phyloP scores from a whole-genome alignment of 345 rosid species.

The Aquilaria malaccensis region DNA sequence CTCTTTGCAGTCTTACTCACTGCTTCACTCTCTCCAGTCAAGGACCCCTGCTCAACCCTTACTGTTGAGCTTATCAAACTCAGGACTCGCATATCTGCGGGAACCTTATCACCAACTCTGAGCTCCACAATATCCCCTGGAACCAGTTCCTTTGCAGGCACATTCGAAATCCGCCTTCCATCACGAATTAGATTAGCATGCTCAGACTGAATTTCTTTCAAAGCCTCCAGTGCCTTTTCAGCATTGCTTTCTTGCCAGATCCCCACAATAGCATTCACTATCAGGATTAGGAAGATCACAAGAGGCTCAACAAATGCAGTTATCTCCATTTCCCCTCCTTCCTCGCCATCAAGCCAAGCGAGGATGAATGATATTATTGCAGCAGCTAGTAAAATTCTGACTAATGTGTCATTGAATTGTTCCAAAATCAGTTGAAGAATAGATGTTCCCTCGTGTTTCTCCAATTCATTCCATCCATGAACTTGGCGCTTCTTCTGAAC shows the following conservation, averaged over 20 bases:
- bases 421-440: constrained; percentile 61
- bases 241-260: constrained; percentile 94
- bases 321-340: constrained; percentile 86
- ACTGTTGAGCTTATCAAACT: constrained; percentile 67
- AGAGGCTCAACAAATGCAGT: constrained; percentile 93
- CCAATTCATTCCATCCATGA: constrained; percentile 72
- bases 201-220: constrained; percentile 87
- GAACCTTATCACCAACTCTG: constrained; percentile 83
- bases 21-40: constrained; percentile 94
- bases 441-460: constrained; percentile 68
- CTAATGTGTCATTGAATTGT: constrained; percentile 79
- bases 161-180: constrained; percentile 32
- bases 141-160: constrained; percentile 82
- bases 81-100: constrained; percentile 84
- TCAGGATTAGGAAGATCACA: constrained; percentile 83
- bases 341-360: constrained; percentile 74
- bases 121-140: constrained; percentile 90
- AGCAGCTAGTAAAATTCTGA: constrained; percentile 73
- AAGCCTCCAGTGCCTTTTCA: constrained; percentile 86
- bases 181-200: constrained; percentile 67
- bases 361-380: constrained; percentile 72
- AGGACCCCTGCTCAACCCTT: constrained; percentile 81
- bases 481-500: constrained; percentile 43
- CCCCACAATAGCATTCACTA: constrained; percentile 84
- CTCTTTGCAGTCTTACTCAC: constrained; percentile 66